These are phyloP conservation scores for Aurifilum marmelostoma DNA, from an alignment of 2,329 filamentous ascomycete genomes.

Conservation along the genomic window DNA sequence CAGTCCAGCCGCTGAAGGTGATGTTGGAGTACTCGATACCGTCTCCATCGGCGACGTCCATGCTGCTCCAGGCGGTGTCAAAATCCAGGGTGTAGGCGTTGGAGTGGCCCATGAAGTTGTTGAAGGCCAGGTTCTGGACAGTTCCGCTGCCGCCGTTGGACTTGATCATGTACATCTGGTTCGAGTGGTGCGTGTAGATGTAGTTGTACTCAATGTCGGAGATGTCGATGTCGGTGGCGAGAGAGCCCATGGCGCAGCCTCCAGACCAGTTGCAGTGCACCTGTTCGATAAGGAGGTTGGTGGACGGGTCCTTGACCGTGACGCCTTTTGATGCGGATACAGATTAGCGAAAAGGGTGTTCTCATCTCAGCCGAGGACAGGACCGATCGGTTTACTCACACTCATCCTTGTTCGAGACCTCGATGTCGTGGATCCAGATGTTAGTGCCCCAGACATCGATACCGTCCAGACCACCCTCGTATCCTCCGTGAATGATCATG, in stretches of 20 bases:
- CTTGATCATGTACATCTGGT: conserved; percentile 68
- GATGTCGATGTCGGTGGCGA: conserved; percentile 53
- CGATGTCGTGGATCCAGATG: conserved; percentile 61
- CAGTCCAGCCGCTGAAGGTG: conserved; percentile 59
- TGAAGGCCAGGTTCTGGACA: conserved; percentile 53
- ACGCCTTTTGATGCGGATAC: conserved; percentile 38
- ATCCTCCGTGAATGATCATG: conserved; percentile 54
- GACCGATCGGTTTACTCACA: conserved; percentile 37
- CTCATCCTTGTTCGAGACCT: conserved; percentile 66
- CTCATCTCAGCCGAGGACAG: conserved; percentile 46
- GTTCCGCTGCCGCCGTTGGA: conserved; percentile 59
- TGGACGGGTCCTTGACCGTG: conserved; percentile 46
- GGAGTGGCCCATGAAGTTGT: conserved; percentile 63
- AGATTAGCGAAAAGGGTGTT: neutral
- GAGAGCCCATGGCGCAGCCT: conserved; percentile 55
- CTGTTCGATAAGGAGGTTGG: conserved; percentile 60
- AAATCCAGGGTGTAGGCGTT: conserved; percentile 63
- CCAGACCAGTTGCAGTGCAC: conserved; percentile 67
- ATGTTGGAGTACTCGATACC: conserved; percentile 58
- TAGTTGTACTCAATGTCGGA: conserved; percentile 58
- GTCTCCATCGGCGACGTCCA: conserved; percentile 40
- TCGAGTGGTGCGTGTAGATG: conserved; percentile 61
- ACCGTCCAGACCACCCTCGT: conserved; percentile 57
- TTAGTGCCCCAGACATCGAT: conserved; percentile 58
- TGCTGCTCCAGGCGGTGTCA: conserved; percentile 53